These are phyloP conservation scores for Ophiobolus disseminans DNA, from an alignment of 2,329 filamentous ascomycete genomes.

Conservation along the genomic window DNA sequence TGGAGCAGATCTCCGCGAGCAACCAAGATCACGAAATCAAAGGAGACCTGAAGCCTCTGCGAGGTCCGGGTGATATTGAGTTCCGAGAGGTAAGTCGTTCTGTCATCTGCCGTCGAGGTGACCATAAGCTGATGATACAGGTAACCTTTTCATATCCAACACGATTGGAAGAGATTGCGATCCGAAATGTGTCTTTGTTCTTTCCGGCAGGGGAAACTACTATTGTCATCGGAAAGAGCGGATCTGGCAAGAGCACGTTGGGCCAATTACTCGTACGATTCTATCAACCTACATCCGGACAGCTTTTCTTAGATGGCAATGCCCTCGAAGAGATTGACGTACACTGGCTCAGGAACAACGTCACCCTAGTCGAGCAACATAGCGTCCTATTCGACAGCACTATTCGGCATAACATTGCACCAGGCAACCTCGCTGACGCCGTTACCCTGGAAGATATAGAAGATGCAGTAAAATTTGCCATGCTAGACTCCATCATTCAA, in stretches of 20 bases:
- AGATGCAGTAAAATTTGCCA: constrained; percentile 69
- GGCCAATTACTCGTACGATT: constrained; percentile 80
- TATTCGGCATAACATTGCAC: constrained; percentile 76
- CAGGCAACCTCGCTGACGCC: constrained; percentile 65
- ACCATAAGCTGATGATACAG: constrained; percentile 53
- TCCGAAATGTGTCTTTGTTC: constrained; percentile 69
- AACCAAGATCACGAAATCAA: constrained; percentile 19
- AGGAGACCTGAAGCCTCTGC: constrained; percentile 31
- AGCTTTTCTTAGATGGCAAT: constrained; percentile 72
- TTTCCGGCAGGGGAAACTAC: constrained; percentile 77
- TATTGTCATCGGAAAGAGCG: constrained; percentile 85
- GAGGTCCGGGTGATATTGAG: constrained; percentile 71
- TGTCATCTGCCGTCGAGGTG: background rate
- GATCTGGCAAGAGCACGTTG: constrained; percentile 91
- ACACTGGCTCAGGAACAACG: constrained; percentile 76
- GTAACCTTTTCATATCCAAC: constrained; percentile 84
- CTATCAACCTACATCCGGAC: constrained; percentile 71
- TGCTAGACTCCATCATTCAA: constrained; percentile 71
- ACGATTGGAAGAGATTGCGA: constrained; percentile 65
- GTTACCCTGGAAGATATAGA: constrained; percentile 65
- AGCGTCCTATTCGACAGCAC: constrained; percentile 83
- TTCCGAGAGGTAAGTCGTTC: constrained; percentile 67
- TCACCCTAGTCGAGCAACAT: constrained; percentile 83
- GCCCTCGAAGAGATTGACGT: constrained; percentile 68
- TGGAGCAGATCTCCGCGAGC: constrained; percentile 45